Percentiles rank a stretch among this genome's conserved stretches.
Conservation (phyloP, 208 protist genomes). For the Endotrypanum monterogeii region DNA sequence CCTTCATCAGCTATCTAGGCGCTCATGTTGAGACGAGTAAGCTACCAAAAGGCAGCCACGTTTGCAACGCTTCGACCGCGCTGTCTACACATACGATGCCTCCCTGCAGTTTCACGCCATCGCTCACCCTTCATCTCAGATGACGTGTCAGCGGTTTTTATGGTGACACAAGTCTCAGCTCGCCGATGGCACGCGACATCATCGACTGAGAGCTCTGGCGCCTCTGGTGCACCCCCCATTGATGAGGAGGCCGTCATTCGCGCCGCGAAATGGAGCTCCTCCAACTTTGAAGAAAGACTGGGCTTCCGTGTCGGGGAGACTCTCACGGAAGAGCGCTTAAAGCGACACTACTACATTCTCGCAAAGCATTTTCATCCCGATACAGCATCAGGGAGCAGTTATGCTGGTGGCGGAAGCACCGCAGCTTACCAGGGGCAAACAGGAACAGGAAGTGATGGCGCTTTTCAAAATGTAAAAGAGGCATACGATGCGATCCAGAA, state of each 20-base stretch:
- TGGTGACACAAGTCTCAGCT: not conserved
- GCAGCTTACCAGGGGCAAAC: not conserved
- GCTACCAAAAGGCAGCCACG: not conserved
- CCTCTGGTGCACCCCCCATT: constrained; percentile 1
- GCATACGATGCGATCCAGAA: constrained; percentile 57
- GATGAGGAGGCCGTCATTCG: constrained; percentile 41
- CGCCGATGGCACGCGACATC: constrained; percentile 5
- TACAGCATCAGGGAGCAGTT: constrained; percentile 10
- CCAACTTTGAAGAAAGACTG: constrained; percentile 55
- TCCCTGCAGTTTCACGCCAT: not conserved
- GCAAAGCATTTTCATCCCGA: constrained; percentile 86
- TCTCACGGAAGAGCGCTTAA: constrained; percentile 44
- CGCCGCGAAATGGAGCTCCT: constrained; percentile 41
- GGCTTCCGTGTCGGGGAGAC: constrained; percentile 53
- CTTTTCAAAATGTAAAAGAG: constrained; percentile 77
- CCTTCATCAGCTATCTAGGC: too few relatives aligned
- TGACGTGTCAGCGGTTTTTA: not conserved
- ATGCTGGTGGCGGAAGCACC: constrained; percentile 6
- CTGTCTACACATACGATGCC: not conserved
- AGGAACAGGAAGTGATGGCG: constrained; percentile 15
- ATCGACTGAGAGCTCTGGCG: not conserved
- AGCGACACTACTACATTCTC: constrained; percentile 66
- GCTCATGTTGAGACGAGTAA: not conserved
- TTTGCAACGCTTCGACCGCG: not conserved
- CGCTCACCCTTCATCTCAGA: not conserved